Conservation (phyloP, 176 grass and related monocot species). For the bread wheat (Triticum aestivum) region IWGSC_CS_RefSeq_v2.1 NC_057810.1:41433547-41434046, state of each 20-base stretch:
- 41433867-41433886: constrained; percentile 21
- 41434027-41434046: not conserved
- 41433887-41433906: not conserved
- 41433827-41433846: not conserved
- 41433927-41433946: not conserved
- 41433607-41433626: constrained; percentile 24
- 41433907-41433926: not conserved
- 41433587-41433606: constrained; percentile 41
- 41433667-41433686: constrained; percentile 45
- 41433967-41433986: not conserved
- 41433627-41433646: constrained; percentile 39
- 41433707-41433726: constrained; percentile 50
- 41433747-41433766: constrained; percentile 65
- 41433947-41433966: constrained; percentile 1
- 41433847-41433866: constrained; percentile 16
- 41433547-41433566: not conserved
- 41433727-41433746: constrained; percentile 49
- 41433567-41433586: not conserved
- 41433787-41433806: constrained; percentile 56
- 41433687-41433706: constrained; percentile 71
- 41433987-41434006: constrained; percentile 12
- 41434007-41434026: not conserved
- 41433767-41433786: constrained; percentile 70
- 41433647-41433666: constrained; percentile 22
- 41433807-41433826: not conserved